Evolutionary conservation across 2,329 filamentous ascomycete genomes (phyloP).

Genomic region (Aulographum hederae): DNA sequence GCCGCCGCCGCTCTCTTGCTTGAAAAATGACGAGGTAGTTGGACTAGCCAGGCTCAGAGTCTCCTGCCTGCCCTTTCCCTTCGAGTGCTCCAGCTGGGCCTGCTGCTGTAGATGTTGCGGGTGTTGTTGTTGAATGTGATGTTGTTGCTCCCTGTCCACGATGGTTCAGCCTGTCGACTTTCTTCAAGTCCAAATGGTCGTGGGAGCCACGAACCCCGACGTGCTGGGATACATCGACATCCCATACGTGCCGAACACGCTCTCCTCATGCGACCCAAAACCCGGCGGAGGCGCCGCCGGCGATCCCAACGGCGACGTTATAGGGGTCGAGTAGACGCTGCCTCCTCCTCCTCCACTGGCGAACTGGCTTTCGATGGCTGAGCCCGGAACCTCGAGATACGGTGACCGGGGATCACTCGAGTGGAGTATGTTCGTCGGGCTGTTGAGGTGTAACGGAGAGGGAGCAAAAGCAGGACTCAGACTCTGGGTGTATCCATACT

Average conservation of each 20-base stretch:
- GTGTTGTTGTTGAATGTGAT: too few relatives aligned
- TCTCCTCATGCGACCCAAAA: constrained; percentile 16
- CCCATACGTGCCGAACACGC: constrained; percentile 21
- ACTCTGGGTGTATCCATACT: constrained; percentile 22
- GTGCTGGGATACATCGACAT: constrained; percentile 7
- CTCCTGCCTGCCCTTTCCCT: too few relatives aligned
- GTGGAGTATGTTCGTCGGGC: constrained; percentile 12
- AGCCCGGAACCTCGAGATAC: constrained; percentile 27
- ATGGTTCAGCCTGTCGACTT: too few relatives aligned
- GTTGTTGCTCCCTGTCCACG: too few relatives aligned
- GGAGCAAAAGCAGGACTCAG: constrained; percentile 32
- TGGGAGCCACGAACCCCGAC: constrained; percentile 24
- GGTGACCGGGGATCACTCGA: constrained; percentile 17
- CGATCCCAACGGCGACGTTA: constrained; percentile 15
- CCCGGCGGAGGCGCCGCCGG: constrained; percentile 11
- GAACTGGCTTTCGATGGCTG: constrained; percentile 10
- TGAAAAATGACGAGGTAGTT: too few relatives aligned
- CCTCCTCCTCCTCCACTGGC: constrained; percentile 8
- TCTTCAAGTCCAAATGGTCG: constrained; percentile 21
- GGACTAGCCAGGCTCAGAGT: too few relatives aligned
- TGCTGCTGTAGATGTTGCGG: too few relatives aligned
- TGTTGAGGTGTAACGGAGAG: constrained; percentile 20
- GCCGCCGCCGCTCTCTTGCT: too few relatives aligned
- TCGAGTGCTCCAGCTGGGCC: too few relatives aligned
- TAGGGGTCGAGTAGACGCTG: constrained; percentile 17